phyloP scores from a whole-genome alignment of 2,329 filamentous ascomycete genomes.

The Curvularia lunata region DNA sequence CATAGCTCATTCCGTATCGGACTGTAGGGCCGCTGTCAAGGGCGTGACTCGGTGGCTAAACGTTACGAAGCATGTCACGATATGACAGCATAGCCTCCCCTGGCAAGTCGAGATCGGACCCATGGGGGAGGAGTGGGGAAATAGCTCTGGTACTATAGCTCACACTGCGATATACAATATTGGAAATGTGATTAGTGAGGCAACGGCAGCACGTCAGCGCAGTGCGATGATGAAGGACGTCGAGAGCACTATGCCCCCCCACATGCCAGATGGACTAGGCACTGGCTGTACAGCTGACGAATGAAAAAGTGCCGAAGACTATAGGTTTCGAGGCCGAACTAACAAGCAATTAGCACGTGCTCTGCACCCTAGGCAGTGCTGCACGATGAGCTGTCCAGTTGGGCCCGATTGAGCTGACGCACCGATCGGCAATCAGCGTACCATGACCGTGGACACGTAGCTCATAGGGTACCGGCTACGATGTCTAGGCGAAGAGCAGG shows the following conservation, averaged over 20 bases:
- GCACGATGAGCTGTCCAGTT: constrained; percentile 48
- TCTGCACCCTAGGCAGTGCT: constrained; percentile 18
- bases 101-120: neutral
- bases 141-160: constrained; percentile 7
- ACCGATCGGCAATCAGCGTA: constrained; percentile 26
- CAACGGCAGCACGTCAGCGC: constrained; percentile 8
- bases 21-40: neutral
- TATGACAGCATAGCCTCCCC: constrained; percentile 7
- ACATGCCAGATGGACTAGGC: constrained; percentile 6
- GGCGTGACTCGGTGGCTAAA: neutral
- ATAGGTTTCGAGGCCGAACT: neutral
- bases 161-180: neutral
- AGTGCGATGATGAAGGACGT: neutral
- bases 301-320: neutral
- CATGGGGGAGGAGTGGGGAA: neutral
- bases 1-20: neutral
- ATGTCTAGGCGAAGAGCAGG: constrained; percentile 16
- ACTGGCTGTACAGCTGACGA: neutral
- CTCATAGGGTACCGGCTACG: constrained; percentile 48
- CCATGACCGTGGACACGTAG: constrained; percentile 41
- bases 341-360: constrained; percentile 12
- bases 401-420: constrained; percentile 30
- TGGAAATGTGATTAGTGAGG: constrained; percentile 2
- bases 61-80: constrained; percentile 7
- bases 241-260: neutral